Base-by-base conservation (phyloP, 495 filamentous ascomycete genomes). In the Penicillium roqueforti region DNA sequence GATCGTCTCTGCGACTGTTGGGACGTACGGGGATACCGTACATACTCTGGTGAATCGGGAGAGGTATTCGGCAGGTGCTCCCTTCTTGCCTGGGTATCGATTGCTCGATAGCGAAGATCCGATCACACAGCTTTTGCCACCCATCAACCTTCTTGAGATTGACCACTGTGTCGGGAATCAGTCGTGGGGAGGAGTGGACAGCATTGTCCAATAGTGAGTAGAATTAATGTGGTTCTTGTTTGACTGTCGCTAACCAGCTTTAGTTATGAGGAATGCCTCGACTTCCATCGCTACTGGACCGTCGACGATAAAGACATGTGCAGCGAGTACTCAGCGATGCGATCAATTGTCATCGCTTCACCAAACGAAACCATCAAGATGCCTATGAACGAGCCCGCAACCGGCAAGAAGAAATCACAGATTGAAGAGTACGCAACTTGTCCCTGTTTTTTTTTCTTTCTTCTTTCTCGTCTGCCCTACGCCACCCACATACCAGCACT, bases 121-220 rank as follows among this genome's bases (percentile, higher is more conserved):
- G 1, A 73, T 86, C 18, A 68, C 72, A 4, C 58, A 52, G 16
- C 56, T 67, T 34, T 57, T 80, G 2, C 87, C 88, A 0, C 14
- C 62, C 13, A 73, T 92, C 14, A 60, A 70, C 1, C 76, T 92
- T 18, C 71, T 80, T 47, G 80, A 80, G 56, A 86, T 93, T 62
- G 88, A 92, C 69, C 89, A 93, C 71, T 92, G 89, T 70, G 89
- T 92, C 50, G 89, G 89, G 52, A 92, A 92, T 73, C 88, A 92
- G 67, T 78, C 83, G 67, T 92, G 88, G 88, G 76, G 81, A 63
- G 78, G 83, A 48, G 85, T 95, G 80, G 83, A 83, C 22, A 71
- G 73, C 3, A 82, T 81, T 25, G 91, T 89, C 64, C 82, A 80
- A 48, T 91, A 87, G 74, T 80, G 68, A 31, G 72, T 58, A 11